Evolutionary conservation across 2,329 filamentous ascomycete genomes (phyloP), one percentile per base, ranked within the genome.

Genomic region (Claviceps spartinae): DNA sequence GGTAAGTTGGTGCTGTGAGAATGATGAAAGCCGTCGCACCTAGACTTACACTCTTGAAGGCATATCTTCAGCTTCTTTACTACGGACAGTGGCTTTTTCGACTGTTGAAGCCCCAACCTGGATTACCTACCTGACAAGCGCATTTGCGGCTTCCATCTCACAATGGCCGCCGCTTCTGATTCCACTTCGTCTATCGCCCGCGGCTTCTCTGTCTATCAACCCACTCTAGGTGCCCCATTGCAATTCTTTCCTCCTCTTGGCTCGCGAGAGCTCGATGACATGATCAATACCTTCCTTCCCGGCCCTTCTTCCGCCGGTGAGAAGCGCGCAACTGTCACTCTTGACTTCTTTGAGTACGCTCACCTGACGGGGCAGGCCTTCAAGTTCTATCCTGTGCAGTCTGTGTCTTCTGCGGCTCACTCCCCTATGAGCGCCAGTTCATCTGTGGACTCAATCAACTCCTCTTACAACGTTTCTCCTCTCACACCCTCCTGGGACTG

Each of bases 181-280:
- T 54, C 54, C 37, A 51, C 54, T 5, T 57, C 60, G 49, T 54
- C 54, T 51, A 58, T 68, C 36, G 65, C 66, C 48, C 63, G 73
- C 66, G 76, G 76, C 52, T 81, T 81, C 65, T 79, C 78, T 54
- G 72, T 83, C 63, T 79, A 74, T 62, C 80, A 83, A 69, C 72
- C 77, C 44, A 64, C 70, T 48, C 69, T 79, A 51, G 79, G 79
- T 49, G 72, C 74, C 47, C 67, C 74, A 55, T 70, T 83, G 52
- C 71, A 88, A 67, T 81, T 88, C 75, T 67, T 82, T 64, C 76
- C 87, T 69, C 69, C 83, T 60, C 69, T 88, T 66, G 70, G 82
- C 62, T 71, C 76, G 55, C 59, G 77, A 67, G 75, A 86, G 64
- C 72, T 83, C 50, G 78, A 82, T 60, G 69, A 75, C 50, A 66